phyloP scores from a whole-genome alignment of 176 grass and related monocot genomes.

The Pharus latifolius region DNA sequence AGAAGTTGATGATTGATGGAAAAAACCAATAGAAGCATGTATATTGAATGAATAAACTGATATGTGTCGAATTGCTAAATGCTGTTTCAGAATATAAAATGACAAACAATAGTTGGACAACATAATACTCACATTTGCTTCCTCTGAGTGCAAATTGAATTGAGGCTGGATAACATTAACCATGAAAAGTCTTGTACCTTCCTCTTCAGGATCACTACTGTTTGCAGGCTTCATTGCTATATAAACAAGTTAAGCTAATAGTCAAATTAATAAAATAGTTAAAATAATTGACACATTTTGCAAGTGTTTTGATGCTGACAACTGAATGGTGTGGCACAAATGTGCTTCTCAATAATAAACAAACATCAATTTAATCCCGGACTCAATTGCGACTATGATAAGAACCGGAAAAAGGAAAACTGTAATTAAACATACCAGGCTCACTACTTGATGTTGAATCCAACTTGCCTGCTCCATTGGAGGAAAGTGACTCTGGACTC shows the following conservation, averaged over 20 bases:
- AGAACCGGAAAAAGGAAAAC: background rate
- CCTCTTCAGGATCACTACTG: slow-evolving; percentile 54
- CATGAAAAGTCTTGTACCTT: slow-evolving; percentile 86
- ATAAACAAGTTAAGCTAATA: slow-evolving; percentile 20
- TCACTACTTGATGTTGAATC: slow-evolving; percentile 40
- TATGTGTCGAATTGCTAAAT: slow-evolving; percentile 3
- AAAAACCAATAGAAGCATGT: background rate
- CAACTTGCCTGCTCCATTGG: slow-evolving; percentile 34
- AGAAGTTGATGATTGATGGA: slow-evolving; percentile 1
- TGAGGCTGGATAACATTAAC: slow-evolving; percentile 91
- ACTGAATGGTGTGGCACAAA: slow-evolving; percentile 7
- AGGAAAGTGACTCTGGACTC: slow-evolving; percentile 42
- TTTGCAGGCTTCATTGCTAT: slow-evolving; percentile 45
- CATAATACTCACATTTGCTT: slow-evolving; percentile 83
- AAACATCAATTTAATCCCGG: slow-evolving; percentile 1
- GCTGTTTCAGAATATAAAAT: slow-evolving; percentile 4
- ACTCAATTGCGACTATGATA: background rate
- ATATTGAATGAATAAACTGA: slow-evolving; percentile 6
- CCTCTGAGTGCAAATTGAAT: slow-evolving; percentile 99
- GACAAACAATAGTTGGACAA: background rate
- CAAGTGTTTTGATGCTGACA: slow-evolving; percentile 4
- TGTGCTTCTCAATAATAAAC: slow-evolving; percentile 1
- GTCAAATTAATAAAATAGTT: slow-evolving; percentile 19
- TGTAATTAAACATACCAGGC: slow-evolving; percentile 35
- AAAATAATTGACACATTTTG: background rate